Conservation (phyloP, 768 basidiomycete genomes). For the Boletus sp. region DNA sequence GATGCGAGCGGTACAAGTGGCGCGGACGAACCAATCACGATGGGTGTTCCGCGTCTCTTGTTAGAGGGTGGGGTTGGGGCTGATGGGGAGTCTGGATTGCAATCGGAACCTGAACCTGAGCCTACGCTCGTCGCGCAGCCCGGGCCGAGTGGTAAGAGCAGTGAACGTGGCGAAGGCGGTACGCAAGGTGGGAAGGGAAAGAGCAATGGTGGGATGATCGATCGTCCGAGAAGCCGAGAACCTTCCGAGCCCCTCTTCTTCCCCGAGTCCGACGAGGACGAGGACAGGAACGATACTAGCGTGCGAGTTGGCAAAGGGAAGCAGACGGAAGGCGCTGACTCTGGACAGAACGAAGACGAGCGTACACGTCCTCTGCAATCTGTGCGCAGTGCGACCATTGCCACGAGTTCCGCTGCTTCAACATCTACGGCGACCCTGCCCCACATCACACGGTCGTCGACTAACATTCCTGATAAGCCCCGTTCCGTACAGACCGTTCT, state of each 20-base stretch:
- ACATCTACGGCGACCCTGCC: background rate
- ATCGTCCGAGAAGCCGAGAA: slow-evolving; percentile 9
- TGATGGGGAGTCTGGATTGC: background rate
- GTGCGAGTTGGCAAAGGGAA: background rate
- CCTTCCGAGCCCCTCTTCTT: slow-evolving; percentile 27
- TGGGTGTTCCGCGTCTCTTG: slow-evolving; percentile 12
- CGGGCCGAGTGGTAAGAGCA: background rate
- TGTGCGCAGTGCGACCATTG: background rate
- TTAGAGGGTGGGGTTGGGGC: background rate
- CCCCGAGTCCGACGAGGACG: slow-evolving; percentile 22
- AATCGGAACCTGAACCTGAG: slow-evolving; percentile 13
- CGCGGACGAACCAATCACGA: slow-evolving; percentile 1
- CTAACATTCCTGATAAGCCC: slow-evolving; percentile 13
- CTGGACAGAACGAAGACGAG: background rate
- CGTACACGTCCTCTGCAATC: background rate
- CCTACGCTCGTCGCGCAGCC: slow-evolving; percentile 17
- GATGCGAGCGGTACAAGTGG: background rate
- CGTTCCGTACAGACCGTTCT: slow-evolving; percentile 41
- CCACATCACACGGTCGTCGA: background rate
- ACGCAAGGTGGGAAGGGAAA: background rate
- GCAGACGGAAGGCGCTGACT: background rate
- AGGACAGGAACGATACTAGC: background rate
- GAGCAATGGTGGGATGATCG: background rate
- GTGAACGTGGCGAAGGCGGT: background rate
- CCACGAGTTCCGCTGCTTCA: background rate